Evolutionary conservation across 768 basidiomycete genomes (phyloP).

Genomic region (Lentinula edodes): DNA sequence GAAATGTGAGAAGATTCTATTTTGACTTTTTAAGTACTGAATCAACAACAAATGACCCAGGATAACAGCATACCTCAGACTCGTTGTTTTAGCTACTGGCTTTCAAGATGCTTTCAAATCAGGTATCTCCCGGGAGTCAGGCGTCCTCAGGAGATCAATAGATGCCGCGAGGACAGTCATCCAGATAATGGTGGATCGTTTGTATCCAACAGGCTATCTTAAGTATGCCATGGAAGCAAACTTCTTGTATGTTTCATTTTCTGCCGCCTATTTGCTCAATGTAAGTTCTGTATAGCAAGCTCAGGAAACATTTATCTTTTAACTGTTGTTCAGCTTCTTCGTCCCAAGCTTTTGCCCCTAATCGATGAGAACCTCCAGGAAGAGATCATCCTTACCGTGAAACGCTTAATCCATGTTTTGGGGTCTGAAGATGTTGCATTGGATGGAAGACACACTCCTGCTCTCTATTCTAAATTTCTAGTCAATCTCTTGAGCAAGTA

Average conservation of each 20-base stretch:
- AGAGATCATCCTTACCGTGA: constrained; percentile 38
- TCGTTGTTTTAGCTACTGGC: constrained; percentile 51
- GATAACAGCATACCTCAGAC: constrained; percentile 47
- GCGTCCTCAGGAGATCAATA: constrained; percentile 42
- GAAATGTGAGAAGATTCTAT: constrained; percentile 25
- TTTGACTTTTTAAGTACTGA: not conserved
- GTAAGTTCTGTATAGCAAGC: constrained; percentile 25
- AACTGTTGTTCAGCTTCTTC: constrained; percentile 33
- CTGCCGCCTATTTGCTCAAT: constrained; percentile 56
- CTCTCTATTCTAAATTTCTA: constrained; percentile 53
- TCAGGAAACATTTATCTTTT: not conserved
- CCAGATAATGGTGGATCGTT: constrained; percentile 42
- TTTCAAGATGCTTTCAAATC: constrained; percentile 43
- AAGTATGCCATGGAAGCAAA: constrained; percentile 51
- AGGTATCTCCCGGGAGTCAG: constrained; percentile 34
- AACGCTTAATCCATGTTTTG: constrained; percentile 38
- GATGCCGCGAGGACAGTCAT: constrained; percentile 54
- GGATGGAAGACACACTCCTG: constrained; percentile 52
- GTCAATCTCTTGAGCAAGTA: constrained; percentile 40
- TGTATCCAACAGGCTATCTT: constrained; percentile 50
- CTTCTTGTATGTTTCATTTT: constrained; percentile 51
- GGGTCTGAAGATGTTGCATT: constrained; percentile 45
- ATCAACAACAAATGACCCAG: constrained; percentile 18
- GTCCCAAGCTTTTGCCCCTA: constrained; percentile 41
- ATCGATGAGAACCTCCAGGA: constrained; percentile 32